Conservation (phyloP, 2,329 filamentous ascomycete species). For the Bipolaris sorokiniana region DNA sequence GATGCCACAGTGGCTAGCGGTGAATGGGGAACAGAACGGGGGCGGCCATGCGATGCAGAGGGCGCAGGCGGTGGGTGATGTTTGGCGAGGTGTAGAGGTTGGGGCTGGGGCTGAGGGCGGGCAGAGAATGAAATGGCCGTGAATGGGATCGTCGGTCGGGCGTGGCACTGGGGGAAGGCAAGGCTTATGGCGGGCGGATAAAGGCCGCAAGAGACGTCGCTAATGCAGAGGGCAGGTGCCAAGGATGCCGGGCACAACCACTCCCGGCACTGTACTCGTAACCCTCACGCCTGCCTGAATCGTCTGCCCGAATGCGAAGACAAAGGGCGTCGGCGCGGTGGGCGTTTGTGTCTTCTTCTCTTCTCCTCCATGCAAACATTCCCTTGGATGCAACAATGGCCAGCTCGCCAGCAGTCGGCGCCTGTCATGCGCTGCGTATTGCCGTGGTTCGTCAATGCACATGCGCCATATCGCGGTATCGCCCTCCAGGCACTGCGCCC, state of each 20-base stretch:
- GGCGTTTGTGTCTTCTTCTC: too few relatives aligned
- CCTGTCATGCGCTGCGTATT: not conserved
- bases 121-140: not conserved
- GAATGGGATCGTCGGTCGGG: slow-evolving; percentile 1
- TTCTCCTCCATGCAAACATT: too few relatives aligned
- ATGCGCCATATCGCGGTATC: not conserved
- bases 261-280: not conserved
- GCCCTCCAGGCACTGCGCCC: not conserved
- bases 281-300: not conserved
- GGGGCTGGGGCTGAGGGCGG: not conserved
- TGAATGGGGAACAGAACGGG: slow-evolving; percentile 19
- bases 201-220: slow-evolving; percentile 8
- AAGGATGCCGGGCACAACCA: not conserved
- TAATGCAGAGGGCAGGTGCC: slow-evolving; percentile 5
- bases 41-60: slow-evolving; percentile 34
- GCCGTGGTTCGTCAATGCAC: not conserved
- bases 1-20: slow-evolving; percentile 25
- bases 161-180: not conserved
- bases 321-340: too few relatives aligned
- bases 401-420: too few relatives aligned
- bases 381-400: too few relatives aligned
- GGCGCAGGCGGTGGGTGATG: slow-evolving; percentile 7
- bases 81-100: slow-evolving; percentile 1
- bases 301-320: too few relatives aligned
- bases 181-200: not conserved